phyloP scores from a whole-genome alignment of 345 rosid genomes.

The Sonneratia alba region DNA sequence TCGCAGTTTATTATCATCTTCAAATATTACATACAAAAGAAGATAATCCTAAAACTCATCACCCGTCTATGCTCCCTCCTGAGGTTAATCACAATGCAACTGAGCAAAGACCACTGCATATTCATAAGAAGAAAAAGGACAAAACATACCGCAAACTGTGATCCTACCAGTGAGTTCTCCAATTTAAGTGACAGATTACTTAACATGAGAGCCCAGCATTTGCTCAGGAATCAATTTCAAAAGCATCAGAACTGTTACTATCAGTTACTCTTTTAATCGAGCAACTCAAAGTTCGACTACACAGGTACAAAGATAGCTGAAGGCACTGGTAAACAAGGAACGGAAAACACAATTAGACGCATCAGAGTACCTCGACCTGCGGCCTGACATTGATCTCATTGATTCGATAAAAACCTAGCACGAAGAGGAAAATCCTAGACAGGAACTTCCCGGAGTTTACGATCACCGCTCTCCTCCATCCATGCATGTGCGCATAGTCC shows the following conservation, averaged over 20 bases:
- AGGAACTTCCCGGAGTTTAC: constrained; percentile 54
- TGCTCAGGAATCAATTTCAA: neutral
- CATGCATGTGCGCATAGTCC: constrained; percentile 74
- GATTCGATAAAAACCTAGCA: constrained; percentile 86
- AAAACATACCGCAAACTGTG: neutral
- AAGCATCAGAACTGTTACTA: neutral
- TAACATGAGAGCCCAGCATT: neutral
- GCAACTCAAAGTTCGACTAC: neutral
- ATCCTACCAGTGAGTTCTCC: neutral
- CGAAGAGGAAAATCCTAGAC: constrained; percentile 55
- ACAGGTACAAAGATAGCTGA: neutral
- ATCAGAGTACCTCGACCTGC: constrained; percentile 2
- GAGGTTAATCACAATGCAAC: neutral
- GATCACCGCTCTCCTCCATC: constrained; percentile 74
- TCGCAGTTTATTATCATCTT: neutral
- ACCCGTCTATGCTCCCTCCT: neutral
- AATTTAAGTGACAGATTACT: neutral
- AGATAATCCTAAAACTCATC: neutral
- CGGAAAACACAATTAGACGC: neutral
- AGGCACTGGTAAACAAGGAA: neutral
- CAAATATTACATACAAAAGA: neutral
- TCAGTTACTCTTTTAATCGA: neutral
- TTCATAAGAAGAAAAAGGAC: no score
- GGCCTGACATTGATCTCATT: constrained; percentile 24
- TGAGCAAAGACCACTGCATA: no score